Base-by-base conservation (phyloP, 352 stramenopile species). In the Phytophthora ohioensis region DNA sequence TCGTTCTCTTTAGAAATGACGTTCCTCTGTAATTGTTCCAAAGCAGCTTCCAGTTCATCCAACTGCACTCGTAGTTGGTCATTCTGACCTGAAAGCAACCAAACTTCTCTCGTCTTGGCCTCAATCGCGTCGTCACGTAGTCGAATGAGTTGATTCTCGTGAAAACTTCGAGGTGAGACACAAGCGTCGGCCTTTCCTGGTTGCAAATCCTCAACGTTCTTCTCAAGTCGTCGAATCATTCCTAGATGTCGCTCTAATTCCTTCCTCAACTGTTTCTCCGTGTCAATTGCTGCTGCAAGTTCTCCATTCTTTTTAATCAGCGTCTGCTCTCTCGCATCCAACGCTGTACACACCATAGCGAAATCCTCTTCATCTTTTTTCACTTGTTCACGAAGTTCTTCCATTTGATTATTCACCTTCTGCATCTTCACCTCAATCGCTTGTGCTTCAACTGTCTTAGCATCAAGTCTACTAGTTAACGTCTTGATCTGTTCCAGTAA, bases 351-450 rank as follows among this genome's bases (percentile, higher is more conserved):
- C 13, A 92, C 58, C 80, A 91, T 85, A 3, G 73, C 59, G 46
- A 93, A 92, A 4, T 92, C 85, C 6, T 90, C 80, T 57, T 94
- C 87, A 17, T 90, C 75, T n/a, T 84, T 88, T 5, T 75, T 60
- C 47, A 91, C 58, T 55, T 92, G 83, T 10, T 83, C 64, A 3
- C 74, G 69, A 11, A 90, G 65, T 7, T 87, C 72, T 0, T 77
- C 52, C 4, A 85, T 49, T 17, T 86, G 69, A 9, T 38, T 41
- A 12, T 77, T 52, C 3, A 76, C 31, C 32, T 77, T 66, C 4
- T 75, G 51, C 10, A 73, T 45, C 8, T 66, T 72, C 10, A 60
- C 32, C 5, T 78, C 49, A n/a, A 73, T 49, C 4, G 56, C 42
- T 30, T 71, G 52, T 8, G 64, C 57, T 31, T 81, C 73, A 1